Conservation (phyloP, 2,329 filamentous ascomycete species). For the Paraphoma chrysanthemicola region DNA sequence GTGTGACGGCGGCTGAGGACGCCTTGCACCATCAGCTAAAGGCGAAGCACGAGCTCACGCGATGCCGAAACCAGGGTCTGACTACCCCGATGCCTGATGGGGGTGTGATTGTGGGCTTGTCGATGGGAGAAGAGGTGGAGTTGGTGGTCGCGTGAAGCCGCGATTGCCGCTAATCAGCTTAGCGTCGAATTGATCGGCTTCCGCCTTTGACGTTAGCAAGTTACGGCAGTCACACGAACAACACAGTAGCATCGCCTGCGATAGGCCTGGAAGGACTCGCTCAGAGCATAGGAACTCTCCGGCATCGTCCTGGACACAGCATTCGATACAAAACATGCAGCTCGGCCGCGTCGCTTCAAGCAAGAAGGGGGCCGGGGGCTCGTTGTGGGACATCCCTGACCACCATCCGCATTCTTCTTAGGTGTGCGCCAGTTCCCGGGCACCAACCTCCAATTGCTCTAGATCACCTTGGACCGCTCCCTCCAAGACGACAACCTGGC, state of each 20-base stretch:
- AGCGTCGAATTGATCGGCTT: too few species aligned
- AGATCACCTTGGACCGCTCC: conserved; percentile 14
- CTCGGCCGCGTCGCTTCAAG: background rate
- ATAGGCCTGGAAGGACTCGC: too few species aligned
- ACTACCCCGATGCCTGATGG: background rate
- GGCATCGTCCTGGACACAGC: background rate
- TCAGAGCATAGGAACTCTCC: too few species aligned
- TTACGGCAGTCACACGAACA: background rate
- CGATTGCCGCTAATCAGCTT: background rate
- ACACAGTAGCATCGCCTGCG: background rate
- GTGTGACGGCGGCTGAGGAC: background rate
- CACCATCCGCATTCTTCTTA: background rate
- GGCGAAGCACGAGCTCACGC: background rate
- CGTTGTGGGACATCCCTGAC: background rate
- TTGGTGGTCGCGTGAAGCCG: background rate
- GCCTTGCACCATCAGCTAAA: background rate
- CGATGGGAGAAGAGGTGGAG: background rate
- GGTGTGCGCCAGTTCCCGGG: conserved; percentile 6
- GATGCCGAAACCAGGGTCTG: background rate
- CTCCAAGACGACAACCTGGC: conserved; percentile 12
- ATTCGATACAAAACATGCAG: background rate
- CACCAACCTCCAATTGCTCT: conserved; percentile 23
- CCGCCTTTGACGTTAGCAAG: background rate
- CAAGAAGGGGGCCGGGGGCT: background rate
- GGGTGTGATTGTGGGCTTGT: background rate